These are phyloP conservation scores for Jaapia argillacea DNA, from an alignment of 768 basidiomycete species.

Conservation along the genomic window DNA sequence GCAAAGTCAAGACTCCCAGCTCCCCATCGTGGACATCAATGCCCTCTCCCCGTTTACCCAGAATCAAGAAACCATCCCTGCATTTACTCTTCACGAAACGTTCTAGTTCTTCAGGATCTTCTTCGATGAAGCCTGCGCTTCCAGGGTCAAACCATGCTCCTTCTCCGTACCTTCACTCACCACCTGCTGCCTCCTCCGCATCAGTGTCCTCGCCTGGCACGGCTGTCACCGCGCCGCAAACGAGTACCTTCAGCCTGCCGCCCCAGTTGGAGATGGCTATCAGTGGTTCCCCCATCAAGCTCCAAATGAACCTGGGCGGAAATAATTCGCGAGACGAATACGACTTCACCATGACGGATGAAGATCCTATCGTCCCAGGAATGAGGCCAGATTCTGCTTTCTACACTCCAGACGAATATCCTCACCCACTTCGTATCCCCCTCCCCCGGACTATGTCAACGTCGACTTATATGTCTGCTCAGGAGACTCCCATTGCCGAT, in stretches of 20 bases:
- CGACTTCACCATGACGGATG: conserved; percentile 1
- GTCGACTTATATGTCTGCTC: conserved; percentile 9
- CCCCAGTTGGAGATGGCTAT: conserved; percentile 17
- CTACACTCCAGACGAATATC: conserved; percentile 3
- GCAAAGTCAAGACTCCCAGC: neutral
- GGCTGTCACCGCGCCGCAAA: neutral
- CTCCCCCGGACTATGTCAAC: conserved; percentile 1
- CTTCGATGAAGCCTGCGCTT: conserved; percentile 21
- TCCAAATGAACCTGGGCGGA: conserved; percentile 10
- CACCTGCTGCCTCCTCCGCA: conserved; percentile 39
- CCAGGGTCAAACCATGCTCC: conserved; percentile 36
- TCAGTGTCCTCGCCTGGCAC: conserved; percentile 21
- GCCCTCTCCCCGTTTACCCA: conserved; percentile 6
- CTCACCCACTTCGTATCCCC: neutral
- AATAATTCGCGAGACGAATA: conserved; percentile 1
- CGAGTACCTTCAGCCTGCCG: conserved; percentile 8
- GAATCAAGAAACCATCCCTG: conserved; percentile 59
- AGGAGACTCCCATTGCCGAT: conserved; percentile 19
- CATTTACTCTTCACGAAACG: conserved; percentile 60
- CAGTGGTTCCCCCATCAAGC: conserved; percentile 15
- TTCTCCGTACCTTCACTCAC: conserved; percentile 33
- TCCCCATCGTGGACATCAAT: neutral
- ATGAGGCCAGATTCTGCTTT: conserved; percentile 2
- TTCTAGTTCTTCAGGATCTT: conserved; percentile 23
- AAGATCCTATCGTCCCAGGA: conserved; percentile 4